Conservation (phyloP, 2,329 filamentous ascomycete species). For the Claviceps arundinis region DNA sequence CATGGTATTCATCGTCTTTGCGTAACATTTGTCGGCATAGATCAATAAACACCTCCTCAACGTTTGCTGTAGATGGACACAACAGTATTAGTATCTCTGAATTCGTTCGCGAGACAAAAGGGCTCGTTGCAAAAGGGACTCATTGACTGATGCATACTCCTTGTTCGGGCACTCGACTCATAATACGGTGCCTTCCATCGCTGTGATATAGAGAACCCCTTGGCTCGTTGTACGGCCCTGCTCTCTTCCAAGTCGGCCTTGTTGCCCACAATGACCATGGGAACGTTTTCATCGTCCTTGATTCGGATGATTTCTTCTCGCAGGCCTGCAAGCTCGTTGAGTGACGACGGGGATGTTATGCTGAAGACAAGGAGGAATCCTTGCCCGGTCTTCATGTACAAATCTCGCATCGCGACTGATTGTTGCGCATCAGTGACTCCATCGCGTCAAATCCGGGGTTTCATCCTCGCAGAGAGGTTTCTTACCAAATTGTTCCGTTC, state of each 20-base stretch:
- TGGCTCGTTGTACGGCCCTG: slow-evolving; percentile 61
- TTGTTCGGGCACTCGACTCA: slow-evolving; percentile 70
- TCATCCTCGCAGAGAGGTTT: background rate
- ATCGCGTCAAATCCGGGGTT: background rate
- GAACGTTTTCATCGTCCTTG: slow-evolving; percentile 74
- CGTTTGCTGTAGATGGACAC: slow-evolving; percentile 44
- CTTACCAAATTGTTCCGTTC: slow-evolving; percentile 86
- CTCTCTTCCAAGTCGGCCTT: slow-evolving; percentile 85
- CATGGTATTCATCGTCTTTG: slow-evolving; percentile 44
- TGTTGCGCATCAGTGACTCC: background rate
- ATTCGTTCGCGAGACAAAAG: background rate
- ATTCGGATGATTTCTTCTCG: slow-evolving; percentile 84
- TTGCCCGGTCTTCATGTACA: slow-evolving; percentile 90
- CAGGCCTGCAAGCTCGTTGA: slow-evolving; percentile 67
- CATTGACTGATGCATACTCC: slow-evolving; percentile 30
- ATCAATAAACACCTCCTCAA: slow-evolving; percentile 81
- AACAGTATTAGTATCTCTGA: background rate
- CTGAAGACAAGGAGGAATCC: slow-evolving; percentile 87
- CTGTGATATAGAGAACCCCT: slow-evolving; percentile 75
- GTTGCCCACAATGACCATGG: slow-evolving; percentile 85
- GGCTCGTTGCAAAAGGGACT: too few relatives aligned
- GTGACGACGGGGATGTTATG: slow-evolving; percentile 74
- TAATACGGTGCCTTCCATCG: slow-evolving; percentile 85
- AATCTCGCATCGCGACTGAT: slow-evolving; percentile 54
- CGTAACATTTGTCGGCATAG: slow-evolving; percentile 73